Evolutionary conservation across 2,329 filamentous ascomycete genomes (phyloP), one percentile per base, ranked within the genome.

Genomic region (Bertia moriformis): DNA sequence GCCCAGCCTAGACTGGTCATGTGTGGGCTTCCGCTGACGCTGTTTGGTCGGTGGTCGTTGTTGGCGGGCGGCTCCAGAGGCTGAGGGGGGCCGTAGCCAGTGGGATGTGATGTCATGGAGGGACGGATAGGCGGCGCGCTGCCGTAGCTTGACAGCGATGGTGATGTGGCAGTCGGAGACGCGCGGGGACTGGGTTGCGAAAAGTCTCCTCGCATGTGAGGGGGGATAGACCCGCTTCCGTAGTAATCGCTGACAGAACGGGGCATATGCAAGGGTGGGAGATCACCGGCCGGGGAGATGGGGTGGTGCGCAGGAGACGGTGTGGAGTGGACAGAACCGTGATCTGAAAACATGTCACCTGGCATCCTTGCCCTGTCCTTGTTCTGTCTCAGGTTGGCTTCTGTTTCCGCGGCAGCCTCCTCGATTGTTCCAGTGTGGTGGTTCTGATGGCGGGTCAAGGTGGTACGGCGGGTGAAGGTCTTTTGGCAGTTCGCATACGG

Each of bases 401-500:
- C 87, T 0, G 87, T 94, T 3, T 87, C 85, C 3, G 78, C 84
- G 2, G 87, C 87, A 5, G 89, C 86, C 58, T 96, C 89, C 57
- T 95, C 89, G 14, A 95, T 83, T 0, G 88, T 95, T 32, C 89
- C 91, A 15, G 83, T 93, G 58, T 96, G 91, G 51, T 93, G 85
- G 49, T 93, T 94, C 61, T 95, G 87, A 56, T 98, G 91, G 38
- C 91, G 78, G 2, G 89, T 98, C 44, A 98, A 67, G 2, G 91
- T 96, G 1, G 91, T 96, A 46, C 89, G 82, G 41, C 91, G 80
- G 7, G 91, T 98, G 53, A 98, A 98, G 0, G 89, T 96, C 71
- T 96, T 96, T 55, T 96, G 88, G 59, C 91, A 98, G 57, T 95
- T 88, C 43, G 87, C 88, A 51, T 91, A 96, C 1, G 88, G 88